A percentile compares a stretch with the other conserved stretches of the same genome.
phyloP scores from a whole-genome alignment of 768 basidiomycete species.

The Candolleomyces efflorescens region DNA sequence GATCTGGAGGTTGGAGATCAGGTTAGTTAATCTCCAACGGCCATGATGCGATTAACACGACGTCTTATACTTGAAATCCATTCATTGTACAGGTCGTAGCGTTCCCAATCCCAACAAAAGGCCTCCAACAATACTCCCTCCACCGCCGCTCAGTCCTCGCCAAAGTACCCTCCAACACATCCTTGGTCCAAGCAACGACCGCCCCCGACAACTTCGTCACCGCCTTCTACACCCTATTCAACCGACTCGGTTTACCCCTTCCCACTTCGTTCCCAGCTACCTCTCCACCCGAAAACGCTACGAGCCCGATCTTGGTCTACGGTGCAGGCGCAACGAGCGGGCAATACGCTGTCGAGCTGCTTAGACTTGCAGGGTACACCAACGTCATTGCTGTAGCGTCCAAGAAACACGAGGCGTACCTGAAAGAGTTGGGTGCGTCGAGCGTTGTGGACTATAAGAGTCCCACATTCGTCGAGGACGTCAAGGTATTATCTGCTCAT shows the following conservation, averaged over 20 bases:
- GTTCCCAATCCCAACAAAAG: slow-evolving; percentile 23
- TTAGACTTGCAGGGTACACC: slow-evolving; percentile 37
- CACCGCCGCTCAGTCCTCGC: slow-evolving; percentile 24
- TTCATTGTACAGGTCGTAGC: slow-evolving; percentile 21
- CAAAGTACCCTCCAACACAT: slow-evolving; percentile 25
- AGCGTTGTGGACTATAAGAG: slow-evolving; percentile 37
- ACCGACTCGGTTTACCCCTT: slow-evolving; percentile 30
- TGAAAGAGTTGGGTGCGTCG: slow-evolving; percentile 36
- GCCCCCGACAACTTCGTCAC: slow-evolving; percentile 40
- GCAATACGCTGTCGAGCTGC: slow-evolving; percentile 32
- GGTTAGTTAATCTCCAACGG: too few relatives aligned
- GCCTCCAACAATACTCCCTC: slow-evolving; percentile 33
- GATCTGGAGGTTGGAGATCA: slow-evolving; percentile 34
- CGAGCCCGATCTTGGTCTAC: slow-evolving; percentile 38
- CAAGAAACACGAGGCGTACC: slow-evolving; percentile 30
- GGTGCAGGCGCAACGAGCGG: slow-evolving; percentile 40
- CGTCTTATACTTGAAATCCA: too few relatives aligned
- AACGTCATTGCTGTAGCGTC: slow-evolving; percentile 41
- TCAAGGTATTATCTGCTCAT: slow-evolving; percentile 27
- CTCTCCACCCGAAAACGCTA: slow-evolving; percentile 23
- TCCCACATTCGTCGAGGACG: slow-evolving; percentile 30
- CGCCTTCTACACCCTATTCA: slow-evolving; percentile 37
- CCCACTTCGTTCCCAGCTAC: slow-evolving; percentile 28
- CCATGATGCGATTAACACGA: too few relatives aligned
- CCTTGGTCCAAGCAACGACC: slow-evolving; percentile 32